phyloP scores from a whole-genome alignment of 352 stramenopile genomes.

The Phytophthora syringae region DNA sequence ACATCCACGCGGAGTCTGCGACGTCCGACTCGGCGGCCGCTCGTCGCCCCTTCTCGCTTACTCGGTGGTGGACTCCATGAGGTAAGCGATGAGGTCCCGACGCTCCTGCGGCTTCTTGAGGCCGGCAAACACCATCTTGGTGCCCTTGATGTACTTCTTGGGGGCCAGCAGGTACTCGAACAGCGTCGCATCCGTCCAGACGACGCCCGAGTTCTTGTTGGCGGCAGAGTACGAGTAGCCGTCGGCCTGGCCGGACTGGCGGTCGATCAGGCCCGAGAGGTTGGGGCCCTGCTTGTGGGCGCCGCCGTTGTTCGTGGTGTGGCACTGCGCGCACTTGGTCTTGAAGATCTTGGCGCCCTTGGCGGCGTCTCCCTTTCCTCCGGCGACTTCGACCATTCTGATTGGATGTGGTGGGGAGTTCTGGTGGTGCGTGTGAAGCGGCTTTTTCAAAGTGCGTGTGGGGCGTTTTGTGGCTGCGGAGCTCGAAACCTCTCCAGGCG shows the following conservation, averaged over 20 bases:
- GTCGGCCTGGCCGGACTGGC: slow-evolving; percentile 96
- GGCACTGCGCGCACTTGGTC: slow-evolving; percentile 97
- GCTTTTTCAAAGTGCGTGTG: slow-evolving; percentile 56
- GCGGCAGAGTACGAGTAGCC: slow-evolving; percentile 98
- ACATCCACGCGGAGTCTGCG: slow-evolving; percentile 10
- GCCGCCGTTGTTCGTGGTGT: slow-evolving; percentile 90
- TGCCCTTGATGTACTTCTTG: slow-evolving; percentile 99
- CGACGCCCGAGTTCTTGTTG: slow-evolving; percentile 99
- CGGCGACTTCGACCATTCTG: slow-evolving; percentile 52
- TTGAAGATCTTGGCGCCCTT: slow-evolving; percentile 97
- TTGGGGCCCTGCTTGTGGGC: slow-evolving; percentile 99
- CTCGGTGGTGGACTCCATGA: slow-evolving; percentile 86
- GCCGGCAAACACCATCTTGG: slow-evolving; percentile 99
- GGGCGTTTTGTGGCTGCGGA: not conserved
- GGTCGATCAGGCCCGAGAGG: slow-evolving; percentile 96
- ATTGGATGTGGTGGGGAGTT: slow-evolving; percentile 21
- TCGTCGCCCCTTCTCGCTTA: slow-evolving; percentile 7
- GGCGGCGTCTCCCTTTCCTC: slow-evolving; percentile 72
- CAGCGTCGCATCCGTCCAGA: slow-evolving; percentile 97
- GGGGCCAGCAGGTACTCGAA: slow-evolving; percentile 99
- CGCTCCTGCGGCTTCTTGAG: slow-evolving; percentile 98
- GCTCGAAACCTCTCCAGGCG: slow-evolving; percentile 21
- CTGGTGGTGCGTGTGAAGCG: slow-evolving; percentile 38
- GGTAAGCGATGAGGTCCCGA: slow-evolving; percentile 98
- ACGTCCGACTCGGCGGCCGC: slow-evolving; percentile 12